phyloP scores from a whole-genome alignment of 176 grass and related monocot genomes.

The Rhynchospora pubera region DNA sequence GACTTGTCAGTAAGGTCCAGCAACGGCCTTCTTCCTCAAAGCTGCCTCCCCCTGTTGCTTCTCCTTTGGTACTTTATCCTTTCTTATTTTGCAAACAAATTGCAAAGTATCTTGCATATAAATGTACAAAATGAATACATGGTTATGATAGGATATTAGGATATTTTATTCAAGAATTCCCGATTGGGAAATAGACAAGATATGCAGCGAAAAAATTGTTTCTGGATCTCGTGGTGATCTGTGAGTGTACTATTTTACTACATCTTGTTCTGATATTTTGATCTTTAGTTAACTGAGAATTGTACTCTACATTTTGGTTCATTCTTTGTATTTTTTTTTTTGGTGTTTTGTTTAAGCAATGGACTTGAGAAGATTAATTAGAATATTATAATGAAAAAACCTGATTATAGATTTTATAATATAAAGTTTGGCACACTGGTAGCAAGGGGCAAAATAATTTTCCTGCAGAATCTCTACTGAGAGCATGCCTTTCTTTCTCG shows the following conservation, averaged over 20 bases:
- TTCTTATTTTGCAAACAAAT: neutral
- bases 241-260: slow-evolving; percentile 38
- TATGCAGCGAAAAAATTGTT: slow-evolving; percentile 62
- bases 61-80: neutral
- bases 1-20: slow-evolving; percentile 48
- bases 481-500: too few species aligned
- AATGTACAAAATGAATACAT: neutral
- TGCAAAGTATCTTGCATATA: neutral
- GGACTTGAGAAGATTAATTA: neutral
- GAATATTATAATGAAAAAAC: neutral
- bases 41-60: neutral
- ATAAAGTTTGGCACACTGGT: neutral
- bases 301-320: neutral
- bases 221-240: slow-evolving; percentile 92
- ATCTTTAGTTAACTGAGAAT: neutral
- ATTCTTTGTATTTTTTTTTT: neutral
- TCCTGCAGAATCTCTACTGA: too few species aligned
- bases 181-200: slow-evolving; percentile 91
- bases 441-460: neutral
- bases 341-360: neutral
- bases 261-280: neutral
- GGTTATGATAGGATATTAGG: neutral
- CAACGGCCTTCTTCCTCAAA: slow-evolving; percentile 5
- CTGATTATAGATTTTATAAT: too few species aligned
- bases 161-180: neutral